Conservation (phyloP, 169 alveolate genomes). For the Plasmodium blacklocki region DNA sequence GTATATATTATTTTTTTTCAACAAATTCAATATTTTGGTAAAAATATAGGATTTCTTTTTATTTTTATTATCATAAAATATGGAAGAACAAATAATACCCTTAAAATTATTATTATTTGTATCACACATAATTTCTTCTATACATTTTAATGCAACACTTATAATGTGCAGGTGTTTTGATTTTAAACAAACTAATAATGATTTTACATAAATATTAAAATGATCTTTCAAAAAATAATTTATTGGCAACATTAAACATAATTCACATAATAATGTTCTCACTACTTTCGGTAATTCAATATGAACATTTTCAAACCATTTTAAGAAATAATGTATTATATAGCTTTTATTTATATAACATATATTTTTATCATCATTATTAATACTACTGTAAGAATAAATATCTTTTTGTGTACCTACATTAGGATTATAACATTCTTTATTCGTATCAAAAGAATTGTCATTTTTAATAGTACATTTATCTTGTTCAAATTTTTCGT, state of each 20-base stretch:
- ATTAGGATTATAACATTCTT: too few relatives aligned
- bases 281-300: slow-evolving; percentile 30
- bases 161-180: slow-evolving; percentile 35
- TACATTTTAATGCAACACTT: slow-evolving; percentile 31
- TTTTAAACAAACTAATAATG: slow-evolving; percentile 52
- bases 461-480: too few relatives aligned
- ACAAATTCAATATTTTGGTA: slow-evolving; percentile 21
- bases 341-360: slow-evolving; percentile 3
- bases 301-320: slow-evolving; percentile 46
- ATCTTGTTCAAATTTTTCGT: too few relatives aligned
- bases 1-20: slow-evolving; percentile 15
- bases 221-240: slow-evolving; percentile 24
- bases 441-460: too few relatives aligned
- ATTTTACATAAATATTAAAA: slow-evolving; percentile 55
- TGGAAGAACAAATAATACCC: slow-evolving; percentile 26
- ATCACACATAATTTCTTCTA: slow-evolving; percentile 29
- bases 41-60: slow-evolving; percentile 27
- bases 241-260: slow-evolving; percentile 40
- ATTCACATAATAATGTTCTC: slow-evolving; percentile 51
- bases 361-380: too few relatives aligned
- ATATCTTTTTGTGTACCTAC: too few relatives aligned
- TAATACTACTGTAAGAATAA: too few relatives aligned
- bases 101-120: slow-evolving; percentile 13
- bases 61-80: slow-evolving; percentile 33
- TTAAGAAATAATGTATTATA: slow-evolving; percentile 20